A percentile compares a stretch with the other conserved stretches of the same genome.
Evolutionary conservation across 2,329 filamentous ascomycete genomes (phyloP).

Genomic region (Trichoderma sp.): DNA sequence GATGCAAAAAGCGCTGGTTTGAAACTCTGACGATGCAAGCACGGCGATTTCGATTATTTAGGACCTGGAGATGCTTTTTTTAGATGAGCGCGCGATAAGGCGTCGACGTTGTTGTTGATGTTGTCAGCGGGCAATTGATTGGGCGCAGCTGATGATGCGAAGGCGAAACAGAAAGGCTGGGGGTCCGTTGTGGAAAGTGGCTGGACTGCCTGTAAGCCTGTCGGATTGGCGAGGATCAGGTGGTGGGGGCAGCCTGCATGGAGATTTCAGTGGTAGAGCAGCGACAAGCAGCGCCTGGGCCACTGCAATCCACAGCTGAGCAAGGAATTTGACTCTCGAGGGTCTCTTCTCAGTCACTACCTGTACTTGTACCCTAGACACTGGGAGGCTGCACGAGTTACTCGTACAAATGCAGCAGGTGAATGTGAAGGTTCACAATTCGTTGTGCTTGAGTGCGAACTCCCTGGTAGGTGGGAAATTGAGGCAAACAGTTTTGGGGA

Average conservation of each 20-base stretch:
- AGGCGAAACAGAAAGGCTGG: conserved; percentile 21
- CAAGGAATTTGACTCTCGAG: neutral
- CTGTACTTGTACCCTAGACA: neutral
- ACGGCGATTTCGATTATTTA: neutral
- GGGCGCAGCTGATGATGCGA: conserved; percentile 4
- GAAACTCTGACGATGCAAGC: conserved; percentile 3
- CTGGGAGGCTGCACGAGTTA: neutral
- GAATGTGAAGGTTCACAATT: neutral
- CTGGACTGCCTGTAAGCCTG: conserved; percentile 12
- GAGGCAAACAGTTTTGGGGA: neutral
- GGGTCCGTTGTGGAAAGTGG: conserved; percentile 16
- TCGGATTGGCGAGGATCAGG: conserved; percentile 9
- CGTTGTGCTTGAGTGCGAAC: neutral
- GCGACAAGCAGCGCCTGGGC: neutral
- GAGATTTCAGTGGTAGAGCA: neutral
- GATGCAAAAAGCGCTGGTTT: neutral
- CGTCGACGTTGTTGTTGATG: conserved; percentile 8
- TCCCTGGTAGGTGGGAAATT: neutral
- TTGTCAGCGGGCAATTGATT: conserved; percentile 17
- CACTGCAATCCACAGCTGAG: conserved; percentile 5
- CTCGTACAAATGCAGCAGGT: neutral
- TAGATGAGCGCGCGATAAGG: conserved; percentile 5
- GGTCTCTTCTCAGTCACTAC: neutral
- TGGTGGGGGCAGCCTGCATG: neutral
- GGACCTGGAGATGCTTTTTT: conserved; percentile 1